Percentiles rank a stretch among this genome's conserved stretches.
Evolutionary conservation across 1,139 yeast species (phyloP).

Genomic region (Geotrichum phurueaensis): DNA sequence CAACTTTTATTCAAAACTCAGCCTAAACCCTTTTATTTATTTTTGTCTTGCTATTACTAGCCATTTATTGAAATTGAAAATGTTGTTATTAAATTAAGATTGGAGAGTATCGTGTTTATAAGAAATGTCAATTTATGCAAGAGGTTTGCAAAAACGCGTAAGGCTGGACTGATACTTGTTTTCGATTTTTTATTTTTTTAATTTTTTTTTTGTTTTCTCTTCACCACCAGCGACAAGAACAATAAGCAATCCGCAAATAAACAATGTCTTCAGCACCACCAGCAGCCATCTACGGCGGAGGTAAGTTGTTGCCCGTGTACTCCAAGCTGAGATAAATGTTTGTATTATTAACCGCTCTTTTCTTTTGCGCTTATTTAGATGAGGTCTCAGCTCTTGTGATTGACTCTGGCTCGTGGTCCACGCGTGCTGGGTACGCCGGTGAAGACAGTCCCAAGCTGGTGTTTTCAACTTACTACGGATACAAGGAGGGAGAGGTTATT

Average conservation of each 20-base stretch:
- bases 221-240: too few species aligned
- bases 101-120: too few species aligned
- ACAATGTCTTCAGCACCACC: constrained; percentile 26
- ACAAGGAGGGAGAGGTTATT: constrained; percentile 13
- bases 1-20: too few species aligned
- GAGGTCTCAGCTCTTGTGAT: constrained; percentile 87
- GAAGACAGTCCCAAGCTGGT: constrained; percentile 82
- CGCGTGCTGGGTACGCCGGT: constrained; percentile 90
- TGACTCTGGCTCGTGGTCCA: constrained; percentile 81
- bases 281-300: constrained; percentile 55
- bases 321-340: not conserved
- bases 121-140: too few species aligned
- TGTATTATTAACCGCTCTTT: not conserved
- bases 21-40: too few species aligned
- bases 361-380: constrained; percentile 38
- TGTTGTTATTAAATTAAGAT: too few species aligned
- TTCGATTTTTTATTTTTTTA: too few species aligned
- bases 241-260: not conserved
- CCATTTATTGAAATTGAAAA: too few species aligned
- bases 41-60: too few species aligned
- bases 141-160: too few species aligned
- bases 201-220: too few species aligned
- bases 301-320: constrained; percentile 27
- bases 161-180: too few species aligned
- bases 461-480: constrained; percentile 50